Percentiles rank a stretch among this genome's conserved stretches.
Evolutionary conservation across 331 rosid genomes (phyloP).

Genomic region (Saraca asoca): DNA sequence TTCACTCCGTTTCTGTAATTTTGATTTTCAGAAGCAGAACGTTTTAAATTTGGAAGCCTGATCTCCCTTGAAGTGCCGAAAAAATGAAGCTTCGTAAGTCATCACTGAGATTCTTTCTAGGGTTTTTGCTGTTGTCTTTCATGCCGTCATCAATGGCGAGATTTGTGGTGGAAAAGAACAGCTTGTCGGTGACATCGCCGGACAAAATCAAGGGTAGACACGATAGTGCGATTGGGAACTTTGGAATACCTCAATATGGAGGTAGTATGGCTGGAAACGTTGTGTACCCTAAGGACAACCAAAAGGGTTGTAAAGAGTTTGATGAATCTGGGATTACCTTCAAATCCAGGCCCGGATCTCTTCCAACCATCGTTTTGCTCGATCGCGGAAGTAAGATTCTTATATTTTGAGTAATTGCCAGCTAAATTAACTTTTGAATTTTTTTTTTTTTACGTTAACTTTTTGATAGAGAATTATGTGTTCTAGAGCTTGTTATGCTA

Average conservation of each 20-base stretch:
- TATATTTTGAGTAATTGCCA: neutral
- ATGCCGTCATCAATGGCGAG: constrained; percentile 56
- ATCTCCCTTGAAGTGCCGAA: constrained; percentile 6
- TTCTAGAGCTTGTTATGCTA: constrained; percentile 19
- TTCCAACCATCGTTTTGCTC: constrained; percentile 84
- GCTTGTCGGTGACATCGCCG: constrained; percentile 91
- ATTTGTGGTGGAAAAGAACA: constrained; percentile 97
- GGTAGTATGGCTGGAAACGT: constrained; percentile 70
- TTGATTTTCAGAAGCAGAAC: constrained; percentile 25
- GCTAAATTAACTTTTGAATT: no score
- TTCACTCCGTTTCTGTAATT: neutral
- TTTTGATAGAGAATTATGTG: neutral
- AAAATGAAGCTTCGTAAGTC: constrained; percentile 63
- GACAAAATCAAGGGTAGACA: constrained; percentile 71
- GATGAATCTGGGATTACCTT: constrained; percentile 67
- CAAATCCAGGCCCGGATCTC: constrained; percentile 79
- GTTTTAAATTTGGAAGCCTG: constrained; percentile 33
- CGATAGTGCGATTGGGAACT: constrained; percentile 82
- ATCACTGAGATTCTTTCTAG: constrained; percentile 48
- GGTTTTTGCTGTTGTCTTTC: constrained; percentile 61
- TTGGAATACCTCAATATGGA: constrained; percentile 71
- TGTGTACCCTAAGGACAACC: constrained; percentile 74
- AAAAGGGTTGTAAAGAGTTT: constrained; percentile 78
- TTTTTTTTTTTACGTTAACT: neutral
- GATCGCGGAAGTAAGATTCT: constrained; percentile 87